Evolutionary conservation across 257 asterid species (phyloP), one percentile per base, ranked within the genome.

Genomic region (Scutellaria barbata): DNA sequence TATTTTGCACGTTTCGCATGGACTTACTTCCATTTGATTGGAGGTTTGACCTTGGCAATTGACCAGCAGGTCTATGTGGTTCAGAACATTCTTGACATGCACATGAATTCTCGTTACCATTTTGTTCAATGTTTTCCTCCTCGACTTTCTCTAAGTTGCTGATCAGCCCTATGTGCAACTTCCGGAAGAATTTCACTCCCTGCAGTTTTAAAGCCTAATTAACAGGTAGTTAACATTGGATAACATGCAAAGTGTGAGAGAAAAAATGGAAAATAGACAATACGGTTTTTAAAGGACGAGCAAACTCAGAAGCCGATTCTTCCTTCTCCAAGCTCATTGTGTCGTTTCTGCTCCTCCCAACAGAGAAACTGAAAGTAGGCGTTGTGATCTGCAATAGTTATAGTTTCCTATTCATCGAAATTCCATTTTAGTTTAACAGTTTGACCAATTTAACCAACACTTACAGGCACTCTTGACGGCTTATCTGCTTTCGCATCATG

Each of bases 391-490:
- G 82, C 76, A 85, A 65, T 22, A 81, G 58, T 61, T 22, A 56
- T 40, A 74, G 18, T 54, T 60, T 22, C 53, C 8, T 57, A 13
- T 54, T 69, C 47, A 42, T 63, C 72, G 18, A 46, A 50, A 53
- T 67, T 56, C 11, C 63, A 57, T 45, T 6, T 12, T 66, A 50
- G 45, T 16, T 59, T 50, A 18, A 6, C 42, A 72, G 56, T 40
- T 22, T 56, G 51, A 54, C 56, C 62, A 35, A 55, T 40, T 71
- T 57, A 68, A 74, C 50, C 12, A 65, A 52, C 55, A 81, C 92
- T 81, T 76, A 87, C 95, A 0, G 86, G 95, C 76, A 83, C 78
- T 83, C 73, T 81, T 6, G 90, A 90, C 3, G 96, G 92, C 80
- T 76, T 84, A 40, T 85, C 93, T 43, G 77, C 79, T 69, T 74